Evolutionary conservation across 2,329 filamentous ascomycete species (phyloP).

Genomic region (Periconia sp.): DNA sequence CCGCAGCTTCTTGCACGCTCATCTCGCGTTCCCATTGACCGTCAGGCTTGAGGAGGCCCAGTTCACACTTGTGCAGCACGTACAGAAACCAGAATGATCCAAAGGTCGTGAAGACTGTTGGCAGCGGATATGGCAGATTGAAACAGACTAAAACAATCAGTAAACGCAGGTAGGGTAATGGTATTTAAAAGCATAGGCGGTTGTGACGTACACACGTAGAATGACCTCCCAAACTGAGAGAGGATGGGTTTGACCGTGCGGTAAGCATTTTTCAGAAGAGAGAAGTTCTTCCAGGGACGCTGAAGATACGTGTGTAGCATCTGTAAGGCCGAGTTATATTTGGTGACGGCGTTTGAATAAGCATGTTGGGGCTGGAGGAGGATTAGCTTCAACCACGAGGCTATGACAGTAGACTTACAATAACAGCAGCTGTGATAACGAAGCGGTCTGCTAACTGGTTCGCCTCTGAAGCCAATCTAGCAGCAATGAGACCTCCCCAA

Average conservation of each 20-base stretch:
- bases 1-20: slow-evolving; percentile 37
- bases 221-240: slow-evolving; percentile 52
- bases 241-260: slow-evolving; percentile 50
- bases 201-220: slow-evolving; percentile 51
- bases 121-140: slow-evolving; percentile 51
- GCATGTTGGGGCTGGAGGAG: slow-evolving; percentile 44
- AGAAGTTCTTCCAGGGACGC: slow-evolving; percentile 50
- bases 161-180: neutral
- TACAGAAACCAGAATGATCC: slow-evolving; percentile 54
- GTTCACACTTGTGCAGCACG: slow-evolving; percentile 42
- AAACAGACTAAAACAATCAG: slow-evolving; percentile 44
- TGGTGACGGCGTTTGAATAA: slow-evolving; percentile 45
- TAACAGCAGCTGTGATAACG: slow-evolving; percentile 55
- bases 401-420: slow-evolving; percentile 46
- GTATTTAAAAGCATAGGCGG: neutral
- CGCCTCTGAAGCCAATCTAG: slow-evolving; percentile 61
- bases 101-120: slow-evolving; percentile 49
- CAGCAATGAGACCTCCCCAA: slow-evolving; percentile 57
- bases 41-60: slow-evolving; percentile 26
- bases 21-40: slow-evolving; percentile 13
- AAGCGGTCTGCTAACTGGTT: slow-evolving; percentile 58
- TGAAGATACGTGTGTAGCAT: slow-evolving; percentile 53
- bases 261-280: slow-evolving; percentile 49
- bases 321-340: slow-evolving; percentile 48
- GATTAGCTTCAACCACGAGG: neutral